These are phyloP conservation scores for Myxozyma mucilagina DNA, from an alignment of 805 yeast genomes.

Conservation along the genomic window DNA sequence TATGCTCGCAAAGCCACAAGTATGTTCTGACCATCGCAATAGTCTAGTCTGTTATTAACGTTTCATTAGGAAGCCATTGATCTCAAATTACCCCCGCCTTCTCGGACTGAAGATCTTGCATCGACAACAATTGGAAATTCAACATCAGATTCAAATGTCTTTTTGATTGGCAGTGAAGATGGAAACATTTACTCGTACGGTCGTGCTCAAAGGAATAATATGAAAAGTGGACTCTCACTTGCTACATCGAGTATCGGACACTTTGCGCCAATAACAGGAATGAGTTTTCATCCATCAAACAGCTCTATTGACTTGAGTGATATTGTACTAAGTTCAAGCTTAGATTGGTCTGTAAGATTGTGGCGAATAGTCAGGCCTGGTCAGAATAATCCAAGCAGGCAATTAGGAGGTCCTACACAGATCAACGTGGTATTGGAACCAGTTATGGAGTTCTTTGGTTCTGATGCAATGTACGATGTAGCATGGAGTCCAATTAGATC, in stretches of 20 bases:
- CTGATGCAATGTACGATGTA: constrained; percentile 42
- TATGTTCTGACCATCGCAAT: not conserved
- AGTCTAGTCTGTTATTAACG: not conserved
- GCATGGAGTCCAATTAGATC: constrained; percentile 43
- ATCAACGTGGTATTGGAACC: constrained; percentile 26
- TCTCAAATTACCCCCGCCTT: constrained; percentile 36
- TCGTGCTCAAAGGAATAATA: constrained; percentile 38
- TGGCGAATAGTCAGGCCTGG: constrained; percentile 36
- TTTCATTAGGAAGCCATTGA: constrained; percentile 33
- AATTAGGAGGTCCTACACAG: not conserved
- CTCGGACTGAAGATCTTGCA: constrained; percentile 35
- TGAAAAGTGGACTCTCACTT: constrained; percentile 39
- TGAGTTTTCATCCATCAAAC: constrained; percentile 35
- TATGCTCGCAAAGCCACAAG: constrained; percentile 41
- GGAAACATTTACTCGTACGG: constrained; percentile 42
- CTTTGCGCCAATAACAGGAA: constrained; percentile 41
- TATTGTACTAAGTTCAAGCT: constrained; percentile 38
- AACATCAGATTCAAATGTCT: constrained; percentile 38
- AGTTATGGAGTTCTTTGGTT: constrained; percentile 33
- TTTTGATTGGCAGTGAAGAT: constrained; percentile 44
- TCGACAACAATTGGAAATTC: constrained; percentile 38
- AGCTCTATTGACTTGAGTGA: constrained; percentile 36
- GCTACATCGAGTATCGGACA: constrained; percentile 38
- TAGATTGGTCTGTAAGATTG: constrained; percentile 44
- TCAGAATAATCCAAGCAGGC: not conserved